These are phyloP conservation scores for Pleurostoma richardsiae DNA, from an alignment of 2,329 filamentous ascomycete genomes.

Conservation along the genomic window DNA sequence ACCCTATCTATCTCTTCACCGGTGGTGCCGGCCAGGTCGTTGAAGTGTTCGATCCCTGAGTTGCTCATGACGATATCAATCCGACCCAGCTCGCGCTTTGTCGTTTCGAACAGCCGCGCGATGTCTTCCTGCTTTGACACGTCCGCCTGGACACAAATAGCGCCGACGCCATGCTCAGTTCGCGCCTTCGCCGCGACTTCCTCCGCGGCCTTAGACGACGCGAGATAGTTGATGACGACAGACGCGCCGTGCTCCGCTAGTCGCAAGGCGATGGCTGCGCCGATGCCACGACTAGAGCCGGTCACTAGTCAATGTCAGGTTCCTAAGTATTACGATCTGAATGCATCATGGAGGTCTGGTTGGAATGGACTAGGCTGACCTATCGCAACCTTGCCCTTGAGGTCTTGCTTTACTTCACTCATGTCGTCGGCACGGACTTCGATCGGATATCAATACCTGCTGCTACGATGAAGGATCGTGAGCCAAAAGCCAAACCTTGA, in stretches of 20 bases:
- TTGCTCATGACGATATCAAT: slow-evolving; percentile 21
- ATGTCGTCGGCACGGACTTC: too few relatives aligned
- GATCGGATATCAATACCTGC: too few relatives aligned
- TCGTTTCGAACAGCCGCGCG: slow-evolving; percentile 12
- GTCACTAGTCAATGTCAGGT: neutral
- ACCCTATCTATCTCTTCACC: slow-evolving; percentile 9
- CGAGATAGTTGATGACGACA: slow-evolving; percentile 3
- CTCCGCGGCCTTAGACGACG: neutral
- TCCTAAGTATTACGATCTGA: too few relatives aligned
- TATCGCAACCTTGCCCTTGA: too few relatives aligned
- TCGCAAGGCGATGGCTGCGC: slow-evolving; percentile 3
- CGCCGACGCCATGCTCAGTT: slow-evolving; percentile 1
- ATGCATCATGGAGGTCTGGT: too few relatives aligned
- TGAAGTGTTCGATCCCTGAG: slow-evolving; percentile 14
- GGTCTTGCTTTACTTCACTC: too few relatives aligned
- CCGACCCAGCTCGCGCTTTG: slow-evolving; percentile 13
- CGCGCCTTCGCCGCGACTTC: slow-evolving; percentile 7
- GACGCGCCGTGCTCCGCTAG: slow-evolving; percentile 1
- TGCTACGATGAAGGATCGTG: too few relatives aligned
- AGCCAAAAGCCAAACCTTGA: too few relatives aligned
- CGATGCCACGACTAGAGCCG: slow-evolving; percentile 4
- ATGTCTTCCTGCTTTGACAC: slow-evolving; percentile 17
- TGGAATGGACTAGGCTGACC: too few relatives aligned
- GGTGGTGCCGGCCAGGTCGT: slow-evolving; percentile 4
- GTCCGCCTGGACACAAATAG: slow-evolving; percentile 15